Evolutionary conservation across 768 basidiomycete species (phyloP).

Genomic region (Mycena sanguinolenta): DNA sequence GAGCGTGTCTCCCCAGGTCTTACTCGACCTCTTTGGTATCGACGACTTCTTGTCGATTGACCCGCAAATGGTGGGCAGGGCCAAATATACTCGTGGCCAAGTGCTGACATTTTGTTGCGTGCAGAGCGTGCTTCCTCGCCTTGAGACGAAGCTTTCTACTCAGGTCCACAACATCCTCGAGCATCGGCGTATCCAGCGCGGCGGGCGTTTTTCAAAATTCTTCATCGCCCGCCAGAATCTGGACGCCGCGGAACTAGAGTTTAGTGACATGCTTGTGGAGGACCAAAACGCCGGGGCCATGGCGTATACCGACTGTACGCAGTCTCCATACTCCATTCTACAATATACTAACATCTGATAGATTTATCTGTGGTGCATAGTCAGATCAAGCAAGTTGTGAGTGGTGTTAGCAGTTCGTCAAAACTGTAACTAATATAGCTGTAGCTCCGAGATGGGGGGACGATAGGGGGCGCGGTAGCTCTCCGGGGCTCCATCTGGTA

Average conservation of each 20-base stretch:
- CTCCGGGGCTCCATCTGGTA: constrained; percentile 31
- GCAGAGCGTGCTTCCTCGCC: constrained; percentile 77
- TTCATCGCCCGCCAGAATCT: constrained; percentile 91
- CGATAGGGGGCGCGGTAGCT: constrained; percentile 23
- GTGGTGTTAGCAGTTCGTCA: constrained; percentile 32
- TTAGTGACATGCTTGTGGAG: constrained; percentile 96
- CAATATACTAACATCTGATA: constrained; percentile 37
- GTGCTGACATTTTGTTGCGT: constrained; percentile 8
- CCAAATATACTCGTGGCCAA: constrained; percentile 16
- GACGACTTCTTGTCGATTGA: constrained; percentile 83
- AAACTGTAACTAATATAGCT: neutral
- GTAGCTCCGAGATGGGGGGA: constrained; percentile 26
- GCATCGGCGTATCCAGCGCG: constrained; percentile 69
- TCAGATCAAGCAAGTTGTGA: constrained; percentile 63
- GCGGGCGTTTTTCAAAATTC: constrained; percentile 68
- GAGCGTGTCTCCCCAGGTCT: constrained; percentile 83
- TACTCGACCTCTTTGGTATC: constrained; percentile 87
- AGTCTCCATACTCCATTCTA: neutral
- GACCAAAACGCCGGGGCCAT: constrained; percentile 97
- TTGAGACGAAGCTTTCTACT: constrained; percentile 81
- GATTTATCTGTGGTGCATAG: constrained; percentile 64
- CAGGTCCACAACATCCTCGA: constrained; percentile 92
- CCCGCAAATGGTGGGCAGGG: constrained; percentile 70
- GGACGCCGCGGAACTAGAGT: constrained; percentile 94
- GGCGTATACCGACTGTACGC: constrained; percentile 91